phyloP scores from a whole-genome alignment of 2,329 filamentous ascomycete species.

The Xylariomycetidae sp. region DNA sequence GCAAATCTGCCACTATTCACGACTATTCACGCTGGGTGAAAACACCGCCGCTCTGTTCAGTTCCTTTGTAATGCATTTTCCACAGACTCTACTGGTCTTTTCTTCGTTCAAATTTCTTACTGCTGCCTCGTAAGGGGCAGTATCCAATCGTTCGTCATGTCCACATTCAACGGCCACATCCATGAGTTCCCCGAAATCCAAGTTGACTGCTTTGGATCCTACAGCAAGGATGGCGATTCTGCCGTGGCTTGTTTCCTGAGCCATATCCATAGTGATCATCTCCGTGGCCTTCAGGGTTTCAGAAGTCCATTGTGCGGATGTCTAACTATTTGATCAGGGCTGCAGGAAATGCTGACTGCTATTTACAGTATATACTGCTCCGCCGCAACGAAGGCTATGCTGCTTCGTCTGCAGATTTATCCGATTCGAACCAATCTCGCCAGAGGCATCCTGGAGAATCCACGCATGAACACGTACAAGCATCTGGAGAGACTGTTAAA shows the following conservation, averaged over 20 bases:
- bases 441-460: slow-evolving; percentile 67
- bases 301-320: slow-evolving; percentile 62
- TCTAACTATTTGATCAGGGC: not conserved
- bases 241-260: slow-evolving; percentile 83
- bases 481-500: slow-evolving; percentile 70
- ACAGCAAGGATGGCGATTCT: slow-evolving; percentile 44
- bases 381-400: slow-evolving; percentile 70
- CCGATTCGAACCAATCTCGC: slow-evolving; percentile 76
- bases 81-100: too few relatives aligned
- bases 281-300: slow-evolving; percentile 71
- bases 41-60: too few relatives aligned
- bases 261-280: slow-evolving; percentile 88
- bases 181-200: slow-evolving; percentile 72
- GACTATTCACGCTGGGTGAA: too few relatives aligned
- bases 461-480: slow-evolving; percentile 65
- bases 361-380: slow-evolving; percentile 71
- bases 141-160: too few relatives aligned
- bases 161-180: slow-evolving; percentile 68
- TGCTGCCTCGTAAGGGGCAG: too few relatives aligned
- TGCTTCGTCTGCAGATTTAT: slow-evolving; percentile 73
- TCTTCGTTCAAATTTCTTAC: too few relatives aligned
- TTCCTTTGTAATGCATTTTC: too few relatives aligned
- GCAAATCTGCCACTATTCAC: too few relatives aligned
- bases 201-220: slow-evolving; percentile 79
- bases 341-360: slow-evolving; percentile 1